phyloP scores from a whole-genome alignment of 129 eudicot species.

The Flaveria ramosissima region DNA sequence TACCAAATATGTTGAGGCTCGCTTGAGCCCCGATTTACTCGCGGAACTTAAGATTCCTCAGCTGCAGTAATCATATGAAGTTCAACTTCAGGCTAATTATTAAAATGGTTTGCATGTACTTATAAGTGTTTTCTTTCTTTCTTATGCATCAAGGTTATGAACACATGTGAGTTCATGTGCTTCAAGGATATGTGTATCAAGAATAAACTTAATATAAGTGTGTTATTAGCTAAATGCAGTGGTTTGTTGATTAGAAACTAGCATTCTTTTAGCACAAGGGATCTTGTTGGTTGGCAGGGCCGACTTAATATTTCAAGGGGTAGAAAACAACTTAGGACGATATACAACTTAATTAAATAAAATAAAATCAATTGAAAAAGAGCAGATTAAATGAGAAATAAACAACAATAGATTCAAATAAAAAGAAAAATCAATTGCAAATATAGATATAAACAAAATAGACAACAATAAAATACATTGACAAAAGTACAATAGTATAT shows the following conservation, averaged over 20 bases:
- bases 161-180: background rate
- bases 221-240: background rate
- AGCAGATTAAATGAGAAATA: too few relatives aligned
- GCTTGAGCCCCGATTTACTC: background rate
- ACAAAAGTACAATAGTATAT: too few relatives aligned
- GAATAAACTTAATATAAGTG: background rate
- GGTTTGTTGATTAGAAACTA: background rate
- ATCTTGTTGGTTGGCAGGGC: too few relatives aligned
- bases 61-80: background rate
- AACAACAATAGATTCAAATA: too few relatives aligned
- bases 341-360: too few relatives aligned
- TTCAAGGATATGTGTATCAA: background rate
- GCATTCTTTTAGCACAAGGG: too few relatives aligned
- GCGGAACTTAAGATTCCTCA: background rate
- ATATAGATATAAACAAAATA: too few relatives aligned
- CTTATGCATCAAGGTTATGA: background rate
- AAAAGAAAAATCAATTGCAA: too few relatives aligned
- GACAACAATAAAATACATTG: too few relatives aligned
- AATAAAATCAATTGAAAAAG: too few relatives aligned
- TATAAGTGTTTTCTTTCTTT: background rate
- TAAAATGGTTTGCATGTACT: background rate
- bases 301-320: too few relatives aligned
- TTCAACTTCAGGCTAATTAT: background rate
- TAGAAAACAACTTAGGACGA: too few relatives aligned
- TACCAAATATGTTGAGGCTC: slow-evolving; percentile 7